These are phyloP conservation scores for Pseudogymnoascus sp. DNA, from an alignment of 2,329 filamentous ascomycete genomes.

Conservation along the genomic window DNA sequence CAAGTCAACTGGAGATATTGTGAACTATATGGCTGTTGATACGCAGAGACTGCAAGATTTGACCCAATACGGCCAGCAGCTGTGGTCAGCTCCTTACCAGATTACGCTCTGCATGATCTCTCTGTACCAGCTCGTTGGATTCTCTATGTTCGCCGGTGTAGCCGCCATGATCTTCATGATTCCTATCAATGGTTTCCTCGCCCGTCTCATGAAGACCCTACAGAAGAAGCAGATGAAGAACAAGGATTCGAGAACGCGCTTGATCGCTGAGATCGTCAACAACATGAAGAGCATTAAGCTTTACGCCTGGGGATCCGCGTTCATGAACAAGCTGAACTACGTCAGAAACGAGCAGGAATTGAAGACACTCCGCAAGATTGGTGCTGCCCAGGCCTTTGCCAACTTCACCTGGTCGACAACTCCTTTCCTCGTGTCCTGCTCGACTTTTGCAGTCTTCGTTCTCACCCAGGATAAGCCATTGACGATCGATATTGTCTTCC, in stretches of 20 bases:
- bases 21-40: conserved; percentile 99
- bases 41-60: conserved; percentile 92
- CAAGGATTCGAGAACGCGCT: conserved; percentile 84
- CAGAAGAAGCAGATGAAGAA: conserved; percentile 99
- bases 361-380: conserved; percentile 92
- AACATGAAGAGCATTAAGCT: conserved; percentile 99
- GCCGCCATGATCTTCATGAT: conserved; percentile 97
- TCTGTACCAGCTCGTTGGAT: conserved; percentile 87
- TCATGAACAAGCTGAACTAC: conserved; percentile 95
- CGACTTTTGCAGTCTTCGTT: conserved; percentile 92
- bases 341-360: conserved; percentile 94
- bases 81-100: conserved; percentile 96
- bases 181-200: conserved; percentile 87
- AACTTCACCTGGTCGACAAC: conserved; percentile 99
- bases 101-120: conserved; percentile 94
- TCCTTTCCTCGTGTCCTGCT: conserved; percentile 94
- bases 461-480: conserved; percentile 73
- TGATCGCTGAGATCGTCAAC: conserved; percentile 97
- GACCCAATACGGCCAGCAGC: conserved; percentile 88
- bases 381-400: conserved; percentile 84
- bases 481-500: conserved; percentile 93
- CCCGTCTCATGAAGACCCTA: conserved; percentile 84
- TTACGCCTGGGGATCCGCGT: conserved; percentile 94
- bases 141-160: conserved; percentile 92
- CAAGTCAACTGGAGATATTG: conserved; percentile 94